These are phyloP conservation scores for Trichocomaceae sp. DNA, from an alignment of 2,329 filamentous ascomycete genomes.

Conservation along the genomic window DNA sequence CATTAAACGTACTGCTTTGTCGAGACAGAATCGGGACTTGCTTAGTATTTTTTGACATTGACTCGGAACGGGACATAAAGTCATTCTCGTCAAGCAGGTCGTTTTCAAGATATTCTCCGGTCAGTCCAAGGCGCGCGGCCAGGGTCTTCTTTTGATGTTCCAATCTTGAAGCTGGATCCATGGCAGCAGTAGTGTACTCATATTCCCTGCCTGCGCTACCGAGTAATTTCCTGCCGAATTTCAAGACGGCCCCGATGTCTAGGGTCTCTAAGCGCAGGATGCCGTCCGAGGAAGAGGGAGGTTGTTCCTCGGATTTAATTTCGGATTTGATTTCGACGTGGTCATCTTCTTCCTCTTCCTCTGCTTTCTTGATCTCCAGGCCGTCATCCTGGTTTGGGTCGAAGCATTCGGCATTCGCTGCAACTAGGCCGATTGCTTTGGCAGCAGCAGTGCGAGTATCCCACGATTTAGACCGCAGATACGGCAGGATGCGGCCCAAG, in stretches of 20 bases:
- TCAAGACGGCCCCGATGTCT: constrained; percentile 72
- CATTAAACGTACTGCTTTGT: constrained; percentile 41
- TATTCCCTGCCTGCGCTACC: constrained; percentile 74
- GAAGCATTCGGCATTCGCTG: constrained; percentile 78
- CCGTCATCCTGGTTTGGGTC: constrained; percentile 78
- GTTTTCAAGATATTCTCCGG: constrained; percentile 78
- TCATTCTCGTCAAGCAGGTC: constrained; percentile 66
- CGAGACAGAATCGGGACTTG: constrained; percentile 35
- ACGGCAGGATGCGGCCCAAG: constrained; percentile 87
- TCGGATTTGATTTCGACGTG: constrained; percentile 35
- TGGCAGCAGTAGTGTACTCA: constrained; percentile 72
- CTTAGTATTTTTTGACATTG: constrained; percentile 47
- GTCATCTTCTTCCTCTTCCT: constrained; percentile 53
- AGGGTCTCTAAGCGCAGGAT: constrained; percentile 66
- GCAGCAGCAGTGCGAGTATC: constrained; percentile 90
- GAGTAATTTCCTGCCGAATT: constrained; percentile 74
- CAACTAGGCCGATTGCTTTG: constrained; percentile 89
- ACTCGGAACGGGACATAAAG: constrained; percentile 39
- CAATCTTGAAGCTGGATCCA: constrained; percentile 75
- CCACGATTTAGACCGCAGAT: constrained; percentile 92
- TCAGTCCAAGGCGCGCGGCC: constrained; percentile 70
- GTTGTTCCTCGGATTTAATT: constrained; percentile 17
- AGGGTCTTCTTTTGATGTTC: constrained; percentile 87
- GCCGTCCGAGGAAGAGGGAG: constrained; percentile 45
- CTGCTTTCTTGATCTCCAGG: constrained; percentile 39